Evolutionary conservation across 2,329 filamentous ascomycete species (phyloP).

Genomic region (Xylaria multiplex): DNA sequence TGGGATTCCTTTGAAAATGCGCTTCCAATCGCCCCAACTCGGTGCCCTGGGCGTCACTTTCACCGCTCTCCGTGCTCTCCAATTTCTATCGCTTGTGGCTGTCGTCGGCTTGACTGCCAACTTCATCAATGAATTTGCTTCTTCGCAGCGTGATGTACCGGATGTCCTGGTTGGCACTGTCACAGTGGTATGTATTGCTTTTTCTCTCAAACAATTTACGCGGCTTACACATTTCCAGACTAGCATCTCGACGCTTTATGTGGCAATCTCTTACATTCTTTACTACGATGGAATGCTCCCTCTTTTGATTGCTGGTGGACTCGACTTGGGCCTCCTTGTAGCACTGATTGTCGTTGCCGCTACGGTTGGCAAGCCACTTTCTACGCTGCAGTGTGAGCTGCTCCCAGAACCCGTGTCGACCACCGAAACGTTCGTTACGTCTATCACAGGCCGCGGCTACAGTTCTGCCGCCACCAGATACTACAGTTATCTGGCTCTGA

Average conservation of each 20-base stretch:
- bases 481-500: slow-evolving; percentile 59
- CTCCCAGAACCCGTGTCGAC: slow-evolving; percentile 54
- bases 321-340: slow-evolving; percentile 77
- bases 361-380: slow-evolving; percentile 81
- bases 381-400: slow-evolving; percentile 75
- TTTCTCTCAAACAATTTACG: slow-evolving; percentile 2
- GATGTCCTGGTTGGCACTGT: slow-evolving; percentile 81
- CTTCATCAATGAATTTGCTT: slow-evolving; percentile 81
- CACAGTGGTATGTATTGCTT: slow-evolving; percentile 70
- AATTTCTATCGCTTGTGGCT: slow-evolving; percentile 76
- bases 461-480: slow-evolving; percentile 42
- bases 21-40: slow-evolving; percentile 60
- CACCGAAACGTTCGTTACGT: slow-evolving; percentile 52
- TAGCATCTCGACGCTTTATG: slow-evolving; percentile 81
- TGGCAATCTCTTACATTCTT: slow-evolving; percentile 81
- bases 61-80: slow-evolving; percentile 75
- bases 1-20: slow-evolving; percentile 54
- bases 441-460: slow-evolving; percentile 42
- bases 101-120: slow-evolving; percentile 84
- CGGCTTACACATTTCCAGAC: slow-evolving; percentile 62
- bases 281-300: slow-evolving; percentile 81
- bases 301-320: slow-evolving; percentile 71
- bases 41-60: slow-evolving; percentile 83
- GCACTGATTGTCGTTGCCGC: slow-evolving; percentile 81
- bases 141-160: slow-evolving; percentile 71